Conservation (phyloP, 805 yeast species). For the Zygosaccharomyces kombuchaensis region DNA sequence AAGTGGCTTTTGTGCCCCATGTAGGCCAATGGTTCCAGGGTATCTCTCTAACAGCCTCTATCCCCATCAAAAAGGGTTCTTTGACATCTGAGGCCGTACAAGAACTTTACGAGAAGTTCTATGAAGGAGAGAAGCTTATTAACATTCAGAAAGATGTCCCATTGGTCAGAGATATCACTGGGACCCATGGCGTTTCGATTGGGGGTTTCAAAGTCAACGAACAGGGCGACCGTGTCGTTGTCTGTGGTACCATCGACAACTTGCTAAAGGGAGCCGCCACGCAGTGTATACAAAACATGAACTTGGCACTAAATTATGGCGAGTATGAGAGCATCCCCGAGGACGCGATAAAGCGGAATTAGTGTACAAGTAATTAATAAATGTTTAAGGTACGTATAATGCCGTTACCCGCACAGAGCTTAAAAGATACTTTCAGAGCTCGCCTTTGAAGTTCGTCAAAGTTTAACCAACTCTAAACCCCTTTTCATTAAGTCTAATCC, state of each 20-base stretch:
- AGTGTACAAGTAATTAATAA: not conserved
- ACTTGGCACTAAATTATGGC: slow-evolving; percentile 81
- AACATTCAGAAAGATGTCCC: slow-evolving; percentile 91
- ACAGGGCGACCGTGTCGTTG: slow-evolving; percentile 82
- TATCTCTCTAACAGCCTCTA: slow-evolving; percentile 83
- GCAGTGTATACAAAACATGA: slow-evolving; percentile 95
- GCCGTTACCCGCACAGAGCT: not conserved
- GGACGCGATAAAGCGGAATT: slow-evolving; percentile 39
- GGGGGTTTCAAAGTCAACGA: slow-evolving; percentile 96
- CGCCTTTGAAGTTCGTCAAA: not conserved
- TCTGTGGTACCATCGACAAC: slow-evolving; percentile 94
- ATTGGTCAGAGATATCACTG: slow-evolving; percentile 82
- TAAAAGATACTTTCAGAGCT: not conserved
- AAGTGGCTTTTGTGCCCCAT: slow-evolving; percentile 91
- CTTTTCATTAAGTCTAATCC: not conserved
- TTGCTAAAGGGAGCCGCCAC: slow-evolving; percentile 98
- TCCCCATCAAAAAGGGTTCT: slow-evolving; percentile 69
- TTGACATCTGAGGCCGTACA: slow-evolving; percentile 71
- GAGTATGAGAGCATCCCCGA: slow-evolving; percentile 95
- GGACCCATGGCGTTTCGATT: slow-evolving; percentile 89
- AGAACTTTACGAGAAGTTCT: slow-evolving; percentile 79
- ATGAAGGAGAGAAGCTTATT: slow-evolving; percentile 79
- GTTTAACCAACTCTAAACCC: slow-evolving; percentile 1
- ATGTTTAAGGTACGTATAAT: not conserved
- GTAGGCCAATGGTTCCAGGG: slow-evolving; percentile 99